These are phyloP conservation scores for Dillenia suffruticosa DNA, from an alignment of 164 flowering plant genomes.

Conservation along the genomic window DNA sequence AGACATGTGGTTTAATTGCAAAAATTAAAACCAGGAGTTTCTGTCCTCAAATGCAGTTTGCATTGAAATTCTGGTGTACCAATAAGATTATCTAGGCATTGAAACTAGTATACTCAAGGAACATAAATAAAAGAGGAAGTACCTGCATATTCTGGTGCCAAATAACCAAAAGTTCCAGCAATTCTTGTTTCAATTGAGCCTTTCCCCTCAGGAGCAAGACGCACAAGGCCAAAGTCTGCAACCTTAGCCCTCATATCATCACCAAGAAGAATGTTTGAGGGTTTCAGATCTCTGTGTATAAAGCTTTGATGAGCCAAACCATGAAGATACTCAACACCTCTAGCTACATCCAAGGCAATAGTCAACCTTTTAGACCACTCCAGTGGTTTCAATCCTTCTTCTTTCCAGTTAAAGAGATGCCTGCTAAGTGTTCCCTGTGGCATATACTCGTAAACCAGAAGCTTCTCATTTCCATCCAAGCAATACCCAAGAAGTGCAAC, in stretches of 20 bases:
- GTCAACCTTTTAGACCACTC: conserved; percentile 64
- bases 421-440: conserved; percentile 78
- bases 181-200: conserved; percentile 71
- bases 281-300: conserved; percentile 75
- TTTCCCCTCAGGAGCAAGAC: conserved; percentile 84
- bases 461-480: conserved; percentile 72
- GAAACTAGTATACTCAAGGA: background rate
- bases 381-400: conserved; percentile 56
- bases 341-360: conserved; percentile 74
- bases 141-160: conserved; percentile 90
- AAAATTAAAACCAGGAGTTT: background rate
- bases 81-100: background rate
- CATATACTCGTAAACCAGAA: conserved; percentile 79
- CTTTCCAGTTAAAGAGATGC: conserved; percentile 62
- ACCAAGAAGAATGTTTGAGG: conserved; percentile 84
- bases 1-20: background rate
- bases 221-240: conserved; percentile 78
- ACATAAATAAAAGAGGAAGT: background rate
- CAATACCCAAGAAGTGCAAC: conserved; percentile 80
- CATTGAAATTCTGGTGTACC: background rate
- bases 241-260: conserved; percentile 90
- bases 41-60: background rate
- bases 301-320: conserved; percentile 80
- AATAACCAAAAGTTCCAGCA: conserved; percentile 82
- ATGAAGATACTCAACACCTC: conserved; percentile 83